Evolutionary conservation across 441 rosid genomes (phyloP), one percentile per base, ranked within the genome.

Genomic region (Populus hybrid): DNA sequence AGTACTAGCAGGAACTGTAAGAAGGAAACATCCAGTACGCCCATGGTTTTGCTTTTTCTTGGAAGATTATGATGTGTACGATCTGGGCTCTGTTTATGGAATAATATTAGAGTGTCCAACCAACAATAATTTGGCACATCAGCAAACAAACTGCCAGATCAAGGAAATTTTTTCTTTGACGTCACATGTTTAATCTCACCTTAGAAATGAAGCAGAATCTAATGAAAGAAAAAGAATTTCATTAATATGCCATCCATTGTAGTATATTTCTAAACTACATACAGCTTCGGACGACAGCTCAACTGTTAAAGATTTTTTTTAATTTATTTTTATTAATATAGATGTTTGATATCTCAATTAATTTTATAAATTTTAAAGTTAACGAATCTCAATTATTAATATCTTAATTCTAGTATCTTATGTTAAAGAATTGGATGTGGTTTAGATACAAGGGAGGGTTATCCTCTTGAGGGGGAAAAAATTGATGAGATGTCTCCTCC

Each of bases 11-110:
- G 80, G 73, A 20, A 77, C 21, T 38, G 53, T 28, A 23, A 45
- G 26, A 26, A 64, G 72, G 76, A 82, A 80, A 68, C 65, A 84
- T 31, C 45, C 26, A 67, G 64, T 63, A 36, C 77, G 89, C 90
- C 86, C 87, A 81, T 82, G 50, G 86, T 85, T 85, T 87, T 84
- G 71, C 31, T 9, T 5, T 28, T 2, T 5, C 73, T 33, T 10
- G 40, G 65, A 61, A 21, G 65, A 9, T 21, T 3, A 61, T 10
- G 65, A 1, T 61, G 23, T 8, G 28, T 61, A 21, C 24, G 65
- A 21, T 9, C 3, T 20, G 23, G 63, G 63, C 4, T 56, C 23
- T 6, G 35, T 26, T 29, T 71, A 9, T 45, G 26, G 56, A 31
- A 33, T 42, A 6, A 29, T 29, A 33, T 33, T 33, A 14, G 66